Base-by-base conservation (phyloP, 768 basidiomycete species). In the Crepidotus variabilis region DNA sequence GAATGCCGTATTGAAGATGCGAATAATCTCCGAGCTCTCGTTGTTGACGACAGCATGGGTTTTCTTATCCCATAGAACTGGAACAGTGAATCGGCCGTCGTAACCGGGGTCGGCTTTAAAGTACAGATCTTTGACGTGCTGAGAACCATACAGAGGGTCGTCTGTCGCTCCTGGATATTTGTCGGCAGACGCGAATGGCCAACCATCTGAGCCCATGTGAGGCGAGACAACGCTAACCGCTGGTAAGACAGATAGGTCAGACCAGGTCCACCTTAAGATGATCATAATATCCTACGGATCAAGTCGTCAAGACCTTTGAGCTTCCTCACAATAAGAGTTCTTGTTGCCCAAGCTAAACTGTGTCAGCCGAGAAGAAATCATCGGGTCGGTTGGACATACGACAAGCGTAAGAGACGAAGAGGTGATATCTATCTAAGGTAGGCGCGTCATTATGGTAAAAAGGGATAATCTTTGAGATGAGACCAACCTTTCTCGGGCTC, bases 41-140 rank as follows among this genome's bases (percentile, higher is more conserved):
- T 98, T 98, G 76, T 94, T 98, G 56, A 99, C 97, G 62, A 98
- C 88, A 36, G 88, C 89, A 47, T 87, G 74, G 45, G 68, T 74
- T 70, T 95, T 91, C 76, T 86, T 96, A 74, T 98, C 96, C 92
- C 93, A 99, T 4, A 99, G 77, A 32, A 93, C 72, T 5, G 94
- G 94, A 8, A 94, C 91, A 1, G 93, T 94, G 76, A 92, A 93
- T 86, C 87, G 79, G 51, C 92, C 92, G 2, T 63, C 61, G 63
- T 92, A 97, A 54, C 85, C 65, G 6, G 87, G 86, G 60, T 92
- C 75, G 0, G 82, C 88, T 61, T 80, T 85, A 63, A 90, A 72
- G 61, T 99, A 99, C 35, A 97, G 76, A 58, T 98, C 95, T 62
- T 84, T 87, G 67, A 98, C 63, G 69, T 96, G 85, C 47, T 83